Evolutionary conservation across 148 eudicot species (phyloP).

Genomic region (Salicornia ramosissima): DNA sequence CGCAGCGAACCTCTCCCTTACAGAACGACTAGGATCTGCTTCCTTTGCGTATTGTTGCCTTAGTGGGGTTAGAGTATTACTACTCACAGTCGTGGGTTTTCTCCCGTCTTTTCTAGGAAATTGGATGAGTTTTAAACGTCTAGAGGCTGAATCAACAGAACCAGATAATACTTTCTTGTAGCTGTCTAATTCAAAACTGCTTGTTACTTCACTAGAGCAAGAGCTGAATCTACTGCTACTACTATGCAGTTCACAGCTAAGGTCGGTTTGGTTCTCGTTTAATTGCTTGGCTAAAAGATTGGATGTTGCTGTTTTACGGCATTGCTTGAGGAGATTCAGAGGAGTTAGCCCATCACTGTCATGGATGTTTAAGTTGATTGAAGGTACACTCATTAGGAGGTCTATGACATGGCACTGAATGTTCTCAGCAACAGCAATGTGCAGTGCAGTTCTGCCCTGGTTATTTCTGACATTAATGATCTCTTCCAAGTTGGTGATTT

Average conservation of each 20-base stretch:
- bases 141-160: slow-evolving; percentile 33
- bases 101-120: slow-evolving; percentile 40
- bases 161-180: slow-evolving; percentile 25
- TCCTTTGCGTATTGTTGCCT: slow-evolving; percentile 40
- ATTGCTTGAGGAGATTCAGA: slow-evolving; percentile 60
- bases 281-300: slow-evolving; percentile 43
- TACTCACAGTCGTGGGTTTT: slow-evolving; percentile 5
- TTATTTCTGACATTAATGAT: slow-evolving; percentile 53
- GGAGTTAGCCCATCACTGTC: slow-evolving; percentile 61
- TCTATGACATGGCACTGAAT: slow-evolving; percentile 49
- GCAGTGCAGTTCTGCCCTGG: slow-evolving; percentile 76
- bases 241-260: slow-evolving; percentile 34
- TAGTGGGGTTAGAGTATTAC: slow-evolving; percentile 42
- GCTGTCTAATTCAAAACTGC: slow-evolving; percentile 27
- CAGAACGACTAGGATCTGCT: slow-evolving; percentile 43
- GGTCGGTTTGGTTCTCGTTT: slow-evolving; percentile 43
- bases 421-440: slow-evolving; percentile 59
- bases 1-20: slow-evolving; percentile 44
- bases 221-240: slow-evolving; percentile 40
- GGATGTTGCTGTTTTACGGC: slow-evolving; percentile 43
- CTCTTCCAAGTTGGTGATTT: slow-evolving; percentile 36
- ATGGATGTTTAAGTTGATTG: slow-evolving; percentile 39
- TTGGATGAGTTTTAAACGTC: slow-evolving; percentile 44
- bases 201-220: slow-evolving; percentile 43
- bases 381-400: slow-evolving; percentile 49